Evolutionary conservation across 371 early-diverging fungal genomes (phyloP).

Genomic region (Rhizopus sp.): DNA sequence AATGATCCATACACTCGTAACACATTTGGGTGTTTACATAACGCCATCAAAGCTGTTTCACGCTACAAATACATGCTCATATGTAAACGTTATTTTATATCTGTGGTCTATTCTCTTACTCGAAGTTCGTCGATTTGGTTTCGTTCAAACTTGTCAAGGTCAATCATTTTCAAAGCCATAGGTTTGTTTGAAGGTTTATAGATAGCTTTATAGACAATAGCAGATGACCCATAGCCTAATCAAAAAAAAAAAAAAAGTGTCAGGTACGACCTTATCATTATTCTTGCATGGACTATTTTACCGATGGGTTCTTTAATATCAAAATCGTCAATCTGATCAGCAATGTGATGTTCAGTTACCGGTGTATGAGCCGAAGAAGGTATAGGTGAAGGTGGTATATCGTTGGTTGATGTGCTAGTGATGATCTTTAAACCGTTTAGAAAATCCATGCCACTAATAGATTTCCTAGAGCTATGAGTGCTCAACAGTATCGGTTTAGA

Average conservation of each 20-base stretch:
- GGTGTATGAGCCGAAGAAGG: slow-evolving; percentile 15
- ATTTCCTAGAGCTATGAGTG: slow-evolving; percentile 18
- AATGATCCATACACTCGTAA: slow-evolving; percentile 84
- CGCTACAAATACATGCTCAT: slow-evolving; percentile 43
- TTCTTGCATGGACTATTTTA: slow-evolving; percentile 5
- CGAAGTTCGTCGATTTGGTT: slow-evolving; percentile 89
- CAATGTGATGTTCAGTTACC: slow-evolving; percentile 18
- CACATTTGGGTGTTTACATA: slow-evolving; percentile 88
- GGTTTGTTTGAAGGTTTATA: slow-evolving; percentile 67
- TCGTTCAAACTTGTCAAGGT: slow-evolving; percentile 85
- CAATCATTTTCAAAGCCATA: slow-evolving; percentile 82
- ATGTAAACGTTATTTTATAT: not conserved
- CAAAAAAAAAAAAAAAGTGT: not conserved
- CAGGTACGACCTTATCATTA: too few relatives aligned
- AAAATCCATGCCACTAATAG: slow-evolving; percentile 27
- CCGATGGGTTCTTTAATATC: slow-evolving; percentile 43
- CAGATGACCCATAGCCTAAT: slow-evolving; percentile 84
- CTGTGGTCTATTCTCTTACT: slow-evolving; percentile 34
- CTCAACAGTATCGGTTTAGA: not conserved
- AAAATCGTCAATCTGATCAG: slow-evolving; percentile 45
- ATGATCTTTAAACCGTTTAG: slow-evolving; percentile 25
- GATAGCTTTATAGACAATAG: slow-evolving; percentile 74
- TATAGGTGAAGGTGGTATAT: slow-evolving; percentile 7
- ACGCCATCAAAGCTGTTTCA: slow-evolving; percentile 87
- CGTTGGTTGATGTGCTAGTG: slow-evolving; percentile 11